Conservation (phyloP, 2,329 filamentous ascomycete species). For the Purpureocillium takamizusanense region DNA sequence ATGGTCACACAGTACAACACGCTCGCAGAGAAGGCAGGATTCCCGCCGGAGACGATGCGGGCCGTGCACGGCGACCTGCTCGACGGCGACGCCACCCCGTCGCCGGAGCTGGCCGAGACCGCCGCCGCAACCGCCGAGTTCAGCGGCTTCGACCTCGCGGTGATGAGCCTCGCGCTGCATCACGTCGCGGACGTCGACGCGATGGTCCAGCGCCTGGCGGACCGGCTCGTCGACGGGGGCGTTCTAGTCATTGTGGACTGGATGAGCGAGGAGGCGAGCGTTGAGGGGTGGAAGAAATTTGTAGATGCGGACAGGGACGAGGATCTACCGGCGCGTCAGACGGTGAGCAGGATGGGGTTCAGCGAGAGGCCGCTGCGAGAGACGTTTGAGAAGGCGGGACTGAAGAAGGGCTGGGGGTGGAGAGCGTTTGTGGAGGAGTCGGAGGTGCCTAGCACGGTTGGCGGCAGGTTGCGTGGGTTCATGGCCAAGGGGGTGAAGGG, state of each 20-base stretch:
- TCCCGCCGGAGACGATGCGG: conserved; percentile 14
- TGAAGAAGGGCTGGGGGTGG: conserved; percentile 14
- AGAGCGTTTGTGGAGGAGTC: conserved; percentile 11
- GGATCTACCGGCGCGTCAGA: conserved; percentile 6
- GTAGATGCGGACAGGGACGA: too few relatives aligned
- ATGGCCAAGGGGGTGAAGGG: conserved; percentile 9
- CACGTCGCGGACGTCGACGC: conserved; percentile 19
- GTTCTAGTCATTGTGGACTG: conserved; percentile 24
- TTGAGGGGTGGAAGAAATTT: too few relatives aligned
- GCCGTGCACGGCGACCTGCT: conserved; percentile 22
- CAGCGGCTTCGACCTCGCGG: conserved; percentile 19
- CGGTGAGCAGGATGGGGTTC: conserved; percentile 14
- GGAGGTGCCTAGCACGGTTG: conserved; percentile 13
- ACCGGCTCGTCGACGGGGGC: conserved; percentile 18
- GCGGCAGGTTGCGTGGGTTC: conserved; percentile 15
- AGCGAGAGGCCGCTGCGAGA: conserved; percentile 10
- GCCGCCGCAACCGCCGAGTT: conserved; percentile 11
- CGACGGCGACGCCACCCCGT: conserved; percentile 10
- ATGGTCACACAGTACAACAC: conserved; percentile 23
- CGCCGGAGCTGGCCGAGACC: conserved; percentile 9
- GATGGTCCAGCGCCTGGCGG: conserved; percentile 18
- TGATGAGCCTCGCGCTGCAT: conserved; percentile 26
- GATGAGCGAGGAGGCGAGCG: conserved; percentile 10
- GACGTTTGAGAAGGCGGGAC: conserved; percentile 13
- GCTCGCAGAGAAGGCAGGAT: conserved; percentile 13